These are phyloP conservation scores for Coemansia sp. DNA, from an alignment of 192 early-diverging fungal genomes.

Conservation along the genomic window DNA sequence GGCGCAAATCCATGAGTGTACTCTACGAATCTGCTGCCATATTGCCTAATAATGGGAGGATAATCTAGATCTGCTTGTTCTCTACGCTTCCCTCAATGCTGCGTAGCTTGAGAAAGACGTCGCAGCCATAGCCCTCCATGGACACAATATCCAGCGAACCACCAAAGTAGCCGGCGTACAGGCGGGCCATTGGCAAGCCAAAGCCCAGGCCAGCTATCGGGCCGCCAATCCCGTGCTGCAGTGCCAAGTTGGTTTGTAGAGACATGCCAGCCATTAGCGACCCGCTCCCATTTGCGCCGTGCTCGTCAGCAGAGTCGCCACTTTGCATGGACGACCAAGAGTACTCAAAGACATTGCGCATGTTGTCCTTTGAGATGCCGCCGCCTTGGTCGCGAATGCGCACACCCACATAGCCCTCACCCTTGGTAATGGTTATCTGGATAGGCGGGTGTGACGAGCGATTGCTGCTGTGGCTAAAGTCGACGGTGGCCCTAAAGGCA, in stretches of 20 bases:
- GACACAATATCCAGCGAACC: constrained; percentile 81
- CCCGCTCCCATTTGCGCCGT: not conserved
- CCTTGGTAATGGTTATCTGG: constrained; percentile 79
- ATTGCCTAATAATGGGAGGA: constrained; percentile 2
- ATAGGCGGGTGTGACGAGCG: constrained; percentile 67
- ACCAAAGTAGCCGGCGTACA: constrained; percentile 93
- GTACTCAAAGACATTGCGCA: constrained; percentile 86
- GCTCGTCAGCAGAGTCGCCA: constrained; percentile 55
- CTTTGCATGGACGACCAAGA: constrained; percentile 85
- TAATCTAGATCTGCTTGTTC: constrained; percentile 44
- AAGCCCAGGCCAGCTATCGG: constrained; percentile 81
- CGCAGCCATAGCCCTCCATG: constrained; percentile 85
- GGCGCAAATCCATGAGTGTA: no score
- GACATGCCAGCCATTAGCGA: constrained; percentile 55
- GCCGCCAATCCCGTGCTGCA: constrained; percentile 89
- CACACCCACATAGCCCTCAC: constrained; percentile 75
- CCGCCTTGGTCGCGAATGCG: constrained; percentile 90
- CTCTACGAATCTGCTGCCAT: no score
- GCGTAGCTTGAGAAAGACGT: constrained; percentile 85
- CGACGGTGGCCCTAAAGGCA: constrained; percentile 83
- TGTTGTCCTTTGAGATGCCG: constrained; percentile 75
- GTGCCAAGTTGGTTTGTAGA: constrained; percentile 68
- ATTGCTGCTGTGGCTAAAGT: constrained; percentile 54
- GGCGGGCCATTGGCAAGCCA: constrained; percentile 82
- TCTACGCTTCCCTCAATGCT: constrained; percentile 71